These are phyloP conservation scores for Euryodendron excelsum DNA, from an alignment of 148 eudicot genomes.

Conservation along the genomic window DNA sequence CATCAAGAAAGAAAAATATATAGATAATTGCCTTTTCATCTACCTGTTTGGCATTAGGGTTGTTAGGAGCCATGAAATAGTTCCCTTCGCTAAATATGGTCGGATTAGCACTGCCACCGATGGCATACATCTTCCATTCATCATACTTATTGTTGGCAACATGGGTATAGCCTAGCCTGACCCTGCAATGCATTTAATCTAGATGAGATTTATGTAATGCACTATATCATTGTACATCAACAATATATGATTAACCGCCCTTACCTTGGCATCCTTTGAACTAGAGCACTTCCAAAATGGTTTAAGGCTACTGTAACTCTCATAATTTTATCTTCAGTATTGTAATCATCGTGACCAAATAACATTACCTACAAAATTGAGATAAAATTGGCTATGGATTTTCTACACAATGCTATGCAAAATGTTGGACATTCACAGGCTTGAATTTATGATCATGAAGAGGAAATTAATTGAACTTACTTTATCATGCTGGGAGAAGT, in stretches of 20 bases:
- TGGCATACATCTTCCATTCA: conserved; percentile 57
- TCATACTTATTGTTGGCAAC: conserved; percentile 61
- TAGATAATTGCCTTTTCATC: neutral
- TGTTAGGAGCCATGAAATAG: conserved; percentile 35
- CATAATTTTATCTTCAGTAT: conserved; percentile 27
- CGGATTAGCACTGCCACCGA: conserved; percentile 67
- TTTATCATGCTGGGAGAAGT: conserved; percentile 39
- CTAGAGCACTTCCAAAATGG: conserved; percentile 40
- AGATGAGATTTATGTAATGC: neutral
- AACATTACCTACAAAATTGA: conserved; percentile 22
- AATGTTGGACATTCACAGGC: no score
- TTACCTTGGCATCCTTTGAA: conserved; percentile 47
- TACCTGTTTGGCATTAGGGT: conserved; percentile 24
- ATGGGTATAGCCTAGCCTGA: conserved; percentile 45
- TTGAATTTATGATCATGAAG: no score
- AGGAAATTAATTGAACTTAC: conserved; percentile 18
- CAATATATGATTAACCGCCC: neutral
- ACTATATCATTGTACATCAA: neutral
- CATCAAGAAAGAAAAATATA: neutral
- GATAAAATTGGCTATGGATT: no score
- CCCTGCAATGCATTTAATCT: conserved; percentile 15
- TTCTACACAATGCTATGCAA: no score
- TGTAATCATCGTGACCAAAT: conserved; percentile 32
- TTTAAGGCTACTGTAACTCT: conserved; percentile 37
- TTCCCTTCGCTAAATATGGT: conserved; percentile 57